A percentile compares a stretch with the other conserved stretches of the same genome.
phyloP scores from a whole-genome alignment of 352 stramenopile genomes.

The Phytophthora cactorum region DNA sequence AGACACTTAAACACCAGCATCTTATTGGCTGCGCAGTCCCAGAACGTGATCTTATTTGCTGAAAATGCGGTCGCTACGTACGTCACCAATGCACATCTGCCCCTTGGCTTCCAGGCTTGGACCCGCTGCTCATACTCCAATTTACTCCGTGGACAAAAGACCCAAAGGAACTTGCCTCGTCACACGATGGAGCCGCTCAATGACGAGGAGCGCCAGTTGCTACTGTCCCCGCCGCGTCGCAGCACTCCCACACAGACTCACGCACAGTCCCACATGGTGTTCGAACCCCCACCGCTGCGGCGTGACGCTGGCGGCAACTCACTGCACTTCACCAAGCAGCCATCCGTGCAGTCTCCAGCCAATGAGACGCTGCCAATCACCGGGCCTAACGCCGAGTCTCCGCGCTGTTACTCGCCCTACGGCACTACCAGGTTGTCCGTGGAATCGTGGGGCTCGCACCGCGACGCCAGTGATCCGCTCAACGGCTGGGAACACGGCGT shows the following conservation, averaged over 20 bases:
- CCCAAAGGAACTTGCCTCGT: not conserved
- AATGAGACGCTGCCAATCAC: conserved; percentile 34
- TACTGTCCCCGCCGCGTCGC: conserved; percentile 27
- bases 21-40: not conserved
- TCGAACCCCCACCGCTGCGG: conserved; percentile 72
- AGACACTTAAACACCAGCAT: not conserved
- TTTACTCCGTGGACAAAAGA: not conserved
- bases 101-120: not conserved
- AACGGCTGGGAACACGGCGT: conserved; percentile 34
- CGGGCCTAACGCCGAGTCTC: conserved; percentile 18
- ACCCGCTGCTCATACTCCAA: conserved; percentile 15
- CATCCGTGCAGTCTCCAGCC: conserved; percentile 5
- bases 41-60: conserved; percentile 17
- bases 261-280: conserved; percentile 52
- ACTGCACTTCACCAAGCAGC: conserved; percentile 50
- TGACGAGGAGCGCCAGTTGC: conserved; percentile 25
- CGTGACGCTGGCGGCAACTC: conserved; percentile 57
- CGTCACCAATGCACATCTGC: conserved; percentile 15
- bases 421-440: conserved; percentile 15
- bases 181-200: conserved; percentile 33
- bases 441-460: conserved; percentile 29
- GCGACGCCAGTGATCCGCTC: conserved; percentile 14
- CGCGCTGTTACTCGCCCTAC: conserved; percentile 33
- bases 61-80: conserved; percentile 14
- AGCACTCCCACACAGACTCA: conserved; percentile 12